Percentiles rank a stretch among this genome's conserved stretches.
Conservation (phyloP, 2,329 filamentous ascomycete genomes). For the Aspergillus sp. region DNA sequence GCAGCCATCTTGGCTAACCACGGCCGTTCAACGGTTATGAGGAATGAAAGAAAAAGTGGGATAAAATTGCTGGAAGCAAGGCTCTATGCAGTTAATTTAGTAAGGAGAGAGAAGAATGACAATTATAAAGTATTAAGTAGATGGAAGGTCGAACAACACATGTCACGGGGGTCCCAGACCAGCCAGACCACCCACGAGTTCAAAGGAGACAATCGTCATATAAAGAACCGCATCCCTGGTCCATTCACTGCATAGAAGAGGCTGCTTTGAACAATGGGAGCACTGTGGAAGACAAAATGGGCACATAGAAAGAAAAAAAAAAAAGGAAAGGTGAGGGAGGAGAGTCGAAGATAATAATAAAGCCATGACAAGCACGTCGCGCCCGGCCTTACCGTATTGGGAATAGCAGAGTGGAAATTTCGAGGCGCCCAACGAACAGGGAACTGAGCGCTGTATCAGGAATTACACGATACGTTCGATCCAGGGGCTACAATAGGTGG, state of each 20-base stretch:
- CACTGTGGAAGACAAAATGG: not conserved
- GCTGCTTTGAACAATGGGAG: not conserved
- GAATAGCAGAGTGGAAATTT: not conserved
- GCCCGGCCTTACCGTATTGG: not conserved
- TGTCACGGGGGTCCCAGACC: not conserved
- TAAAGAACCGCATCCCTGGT: not conserved
- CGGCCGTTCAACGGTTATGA: conserved; percentile 2
- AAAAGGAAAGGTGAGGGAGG: not conserved
- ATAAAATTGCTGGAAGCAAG: not conserved
- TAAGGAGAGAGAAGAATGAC: not conserved
- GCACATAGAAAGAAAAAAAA: not conserved
- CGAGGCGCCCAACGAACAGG: not conserved
- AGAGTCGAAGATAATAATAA: not conserved
- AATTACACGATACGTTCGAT: not conserved
- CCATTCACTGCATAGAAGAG: not conserved
- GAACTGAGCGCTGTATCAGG: not conserved
- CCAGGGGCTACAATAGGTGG: too few relatives aligned
- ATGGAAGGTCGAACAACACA: not conserved
- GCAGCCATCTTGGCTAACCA: conserved; percentile 13
- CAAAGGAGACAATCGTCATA: not conserved
- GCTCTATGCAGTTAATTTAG: conserved; percentile 2
- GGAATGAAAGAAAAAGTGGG: conserved; percentile 3
- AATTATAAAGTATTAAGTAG: not conserved
- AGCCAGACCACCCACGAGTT: not conserved
- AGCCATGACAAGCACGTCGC: conserved; percentile 4